Conservation (phyloP, 495 filamentous ascomycete genomes). For the Penicillium canescens region DNA sequence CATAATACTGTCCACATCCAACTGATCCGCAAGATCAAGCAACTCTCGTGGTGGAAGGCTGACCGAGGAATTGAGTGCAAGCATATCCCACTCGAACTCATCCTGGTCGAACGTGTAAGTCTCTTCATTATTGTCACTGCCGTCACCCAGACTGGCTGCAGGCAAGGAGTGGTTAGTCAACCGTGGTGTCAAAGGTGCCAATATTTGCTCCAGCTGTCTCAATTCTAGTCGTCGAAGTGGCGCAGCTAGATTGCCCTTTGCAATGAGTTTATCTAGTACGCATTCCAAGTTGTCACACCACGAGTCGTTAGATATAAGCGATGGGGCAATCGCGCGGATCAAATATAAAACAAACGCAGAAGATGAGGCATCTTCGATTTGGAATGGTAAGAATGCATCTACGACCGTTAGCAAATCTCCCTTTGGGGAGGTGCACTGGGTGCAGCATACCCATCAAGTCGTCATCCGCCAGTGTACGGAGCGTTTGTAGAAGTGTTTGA, state of each 20-base stretch:
- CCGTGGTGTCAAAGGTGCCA: conserved; percentile 29
- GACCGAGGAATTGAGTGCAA: conserved; percentile 25
- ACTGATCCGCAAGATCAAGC: conserved; percentile 30
- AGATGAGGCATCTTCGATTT: conserved; percentile 34
- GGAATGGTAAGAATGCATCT: conserved; percentile 36
- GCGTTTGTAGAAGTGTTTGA: conserved; percentile 33
- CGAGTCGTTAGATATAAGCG: conserved; percentile 18
- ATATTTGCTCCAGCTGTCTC: conserved; percentile 25
- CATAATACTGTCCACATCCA: conserved; percentile 35
- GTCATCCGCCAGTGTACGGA: conserved; percentile 30
- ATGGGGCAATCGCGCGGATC: conserved; percentile 27
- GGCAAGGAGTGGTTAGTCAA: conserved; percentile 2
- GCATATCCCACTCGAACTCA: conserved; percentile 31
- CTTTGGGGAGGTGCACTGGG: background rate
- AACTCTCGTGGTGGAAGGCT: conserved; percentile 28
- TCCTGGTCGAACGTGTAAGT: conserved; percentile 22
- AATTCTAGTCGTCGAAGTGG: conserved; percentile 27
- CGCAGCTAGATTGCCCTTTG: conserved; percentile 29
- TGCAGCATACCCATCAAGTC: conserved; percentile 25
- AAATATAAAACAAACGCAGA: conserved; percentile 34
- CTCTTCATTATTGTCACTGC: conserved; percentile 11
- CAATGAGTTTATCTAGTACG: conserved; percentile 26
- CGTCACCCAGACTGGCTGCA: background rate
- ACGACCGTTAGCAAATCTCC: background rate
- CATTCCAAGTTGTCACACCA: conserved; percentile 29